Base-by-base conservation (phyloP, 306 rosid genomes). In the Adenanthera pavonina region DNA sequence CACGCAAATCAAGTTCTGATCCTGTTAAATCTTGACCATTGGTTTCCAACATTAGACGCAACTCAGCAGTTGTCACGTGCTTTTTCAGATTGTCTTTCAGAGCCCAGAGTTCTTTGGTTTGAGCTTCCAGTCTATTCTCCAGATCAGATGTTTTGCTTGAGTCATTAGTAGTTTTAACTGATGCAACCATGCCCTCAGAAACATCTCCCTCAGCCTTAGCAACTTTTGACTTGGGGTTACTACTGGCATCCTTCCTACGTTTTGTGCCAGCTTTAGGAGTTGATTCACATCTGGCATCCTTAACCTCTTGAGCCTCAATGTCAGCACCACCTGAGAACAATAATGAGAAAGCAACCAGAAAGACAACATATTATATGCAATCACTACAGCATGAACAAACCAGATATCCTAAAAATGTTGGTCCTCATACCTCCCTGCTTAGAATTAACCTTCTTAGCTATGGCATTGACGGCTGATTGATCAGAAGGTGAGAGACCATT, bases 1-100 rank as follows among this genome's bases (percentile, higher is more conserved):
- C 98, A 19, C 96, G 98, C 87, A 95, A 87, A 87, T 93, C 97
- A 83, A 93, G 90, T 83, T 93, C 99, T 81, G 99, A 93, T 84
- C 99, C 98, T 10, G 92, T 79, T 75, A 92, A 87, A 83, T 87
- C 97, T 84, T 92, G 97, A 81, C 25, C 82, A 73, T 95, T 95
- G 81, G 44, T 81, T 80, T 92, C 94, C 79, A 95, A 93, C 91
- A 95, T 95, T 86, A 78, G 87, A 13, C 98, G 94, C 90, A 95
- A 47, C 89, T 93, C 99, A 47, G 86, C 82, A 56, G 84, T 88
- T 49, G 93, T 76, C 83, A 90, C 93, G 4, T 95, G 88, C 76
- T 86, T 90, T 85, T 93, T 95, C 44, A 95, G 89, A 76, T 93
- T 91, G 80, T 95, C 99, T 85, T 95, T 95, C 73, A 95, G 79